These are phyloP conservation scores for Claviceps purpurea DNA, from an alignment of 2,329 filamentous ascomycete species.

Conservation along the genomic window DNA sequence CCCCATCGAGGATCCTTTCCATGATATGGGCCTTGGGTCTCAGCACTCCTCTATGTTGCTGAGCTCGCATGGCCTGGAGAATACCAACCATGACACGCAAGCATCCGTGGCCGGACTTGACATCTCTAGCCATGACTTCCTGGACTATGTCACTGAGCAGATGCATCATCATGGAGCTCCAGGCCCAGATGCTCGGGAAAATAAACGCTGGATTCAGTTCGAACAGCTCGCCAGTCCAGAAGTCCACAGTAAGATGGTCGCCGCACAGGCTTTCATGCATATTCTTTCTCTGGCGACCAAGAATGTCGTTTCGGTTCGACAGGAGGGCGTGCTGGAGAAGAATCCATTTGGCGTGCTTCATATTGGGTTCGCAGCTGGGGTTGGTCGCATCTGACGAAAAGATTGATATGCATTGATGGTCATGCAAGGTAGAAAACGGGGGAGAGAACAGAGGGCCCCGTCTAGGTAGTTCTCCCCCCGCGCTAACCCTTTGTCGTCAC, in stretches of 20 bases:
- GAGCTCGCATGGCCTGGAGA: conserved; percentile 9
- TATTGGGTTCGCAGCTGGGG: neutral
- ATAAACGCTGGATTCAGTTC: conserved; percentile 45
- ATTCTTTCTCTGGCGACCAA: conserved; percentile 58
- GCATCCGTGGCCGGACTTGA: conserved; percentile 27
- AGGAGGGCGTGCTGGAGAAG: conserved; percentile 30
- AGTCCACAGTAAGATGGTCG: conserved; percentile 43
- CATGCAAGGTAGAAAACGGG: too few relatives aligned
- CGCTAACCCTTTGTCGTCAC: too few relatives aligned
- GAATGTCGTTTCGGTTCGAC: conserved; percentile 46
- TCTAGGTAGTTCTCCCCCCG: too few relatives aligned
- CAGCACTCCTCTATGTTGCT: conserved; percentile 20
- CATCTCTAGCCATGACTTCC: conserved; percentile 31
- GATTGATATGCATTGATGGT: too few relatives aligned
- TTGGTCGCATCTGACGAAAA: too few relatives aligned
- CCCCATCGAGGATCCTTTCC: conserved; percentile 17
- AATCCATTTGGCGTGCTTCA: conserved; percentile 32
- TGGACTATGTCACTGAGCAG: conserved; percentile 27
- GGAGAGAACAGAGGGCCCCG: too few relatives aligned
- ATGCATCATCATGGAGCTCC: conserved; percentile 20
- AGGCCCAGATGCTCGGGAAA: conserved; percentile 19
- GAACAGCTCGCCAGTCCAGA: conserved; percentile 51
- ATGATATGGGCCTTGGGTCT: conserved; percentile 21
- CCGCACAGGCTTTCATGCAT: conserved; percentile 65
- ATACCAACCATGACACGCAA: conserved; percentile 18